Evolutionary conservation across 73 alveolate species (phyloP), one percentile per base, ranked within the genome.

Genomic region (Paramecium sonneborni): DNA sequence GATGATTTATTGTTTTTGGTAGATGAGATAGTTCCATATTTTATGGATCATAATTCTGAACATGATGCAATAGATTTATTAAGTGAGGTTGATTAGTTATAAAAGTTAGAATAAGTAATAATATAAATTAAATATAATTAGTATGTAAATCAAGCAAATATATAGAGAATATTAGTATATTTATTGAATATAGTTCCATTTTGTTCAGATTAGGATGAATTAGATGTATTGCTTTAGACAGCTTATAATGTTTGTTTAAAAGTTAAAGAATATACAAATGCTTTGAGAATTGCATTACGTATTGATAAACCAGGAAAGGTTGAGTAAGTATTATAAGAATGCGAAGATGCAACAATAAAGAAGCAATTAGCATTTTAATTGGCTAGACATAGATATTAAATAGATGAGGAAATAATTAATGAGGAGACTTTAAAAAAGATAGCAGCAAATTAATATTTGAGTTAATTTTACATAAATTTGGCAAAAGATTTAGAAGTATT

Each of bases 211-310:
- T 93, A 99, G 18, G 98, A 97, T 18, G 99, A 98, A 92, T 92
- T 93, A 96, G 92, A 93, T 91, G 58, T 88, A 20, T 95, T 98
- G 38, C 92, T 93, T 43, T 93, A 85, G 52, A 96, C 98, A 32
- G 95, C 97, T 37, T 98, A 69, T 92, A 56, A 92, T 41, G 93
- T 98, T 68, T 97, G 97, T 92, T 57, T 89, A 88, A 92, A 89
- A 67, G 96, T 95, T 58, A 95, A 72, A 3, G 97, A 98, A 92
- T 98, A 92, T 95, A 97, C 98, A 5, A 96, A 97, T 37, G 99
- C 99, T 14, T 93, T 98, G 85, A 93, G 99, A 94, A 96, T 99
- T 37, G 99, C 99, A 2, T 95, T 98, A 93, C 98, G 95, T 89
- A 94, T 97, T 85, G 98, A 97, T 76, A 95, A 95, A 87, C 79